These are phyloP conservation scores for Hypoxylon sp. DNA, from an alignment of 2,329 filamentous ascomycete species.

Conservation along the genomic window DNA sequence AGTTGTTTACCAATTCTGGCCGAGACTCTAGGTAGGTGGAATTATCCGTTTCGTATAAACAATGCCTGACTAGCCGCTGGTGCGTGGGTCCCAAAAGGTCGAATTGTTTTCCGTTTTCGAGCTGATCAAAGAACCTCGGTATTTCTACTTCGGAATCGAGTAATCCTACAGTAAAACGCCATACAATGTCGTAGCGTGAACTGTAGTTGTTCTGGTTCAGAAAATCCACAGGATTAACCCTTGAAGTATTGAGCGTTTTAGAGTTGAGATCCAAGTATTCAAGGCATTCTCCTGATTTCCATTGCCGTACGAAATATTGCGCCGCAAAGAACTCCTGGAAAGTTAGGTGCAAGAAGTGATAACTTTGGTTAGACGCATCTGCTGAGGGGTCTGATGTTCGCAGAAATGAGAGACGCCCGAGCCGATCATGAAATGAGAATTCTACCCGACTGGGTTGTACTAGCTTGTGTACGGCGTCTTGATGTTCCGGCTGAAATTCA, in stretches of 20 bases:
- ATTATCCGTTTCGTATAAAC: conserved; percentile 3
- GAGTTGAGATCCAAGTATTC: not conserved
- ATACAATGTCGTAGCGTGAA: conserved; percentile 11
- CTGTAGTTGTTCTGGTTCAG: conserved; percentile 3
- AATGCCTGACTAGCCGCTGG: conserved; percentile 10
- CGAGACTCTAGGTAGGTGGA: not conserved
- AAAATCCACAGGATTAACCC: not conserved
- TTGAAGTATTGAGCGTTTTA: not conserved
- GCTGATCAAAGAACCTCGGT: not conserved
- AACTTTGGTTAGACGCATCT: not conserved
- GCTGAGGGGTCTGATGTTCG: not conserved
- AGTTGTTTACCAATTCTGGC: not conserved
- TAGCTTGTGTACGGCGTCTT: not conserved
- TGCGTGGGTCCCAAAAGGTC: conserved; percentile 6
- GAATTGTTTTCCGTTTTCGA: not conserved
- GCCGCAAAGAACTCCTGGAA: conserved; percentile 21
- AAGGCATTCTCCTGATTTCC: not conserved
- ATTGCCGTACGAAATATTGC: conserved; percentile 7
- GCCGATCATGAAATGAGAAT: not conserved
- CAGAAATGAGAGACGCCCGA: conserved; percentile 1
- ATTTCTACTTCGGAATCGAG: not conserved
- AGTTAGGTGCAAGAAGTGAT: conserved; percentile 14
- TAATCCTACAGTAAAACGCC: conserved; percentile 11
- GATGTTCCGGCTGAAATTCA: conserved; percentile 7
- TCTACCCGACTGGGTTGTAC: too few relatives aligned